A percentile compares a stretch with the other conserved stretches of the same genome.
Conservation (phyloP, 129 eudicot genomes). For the Mikania micrantha region DNA sequence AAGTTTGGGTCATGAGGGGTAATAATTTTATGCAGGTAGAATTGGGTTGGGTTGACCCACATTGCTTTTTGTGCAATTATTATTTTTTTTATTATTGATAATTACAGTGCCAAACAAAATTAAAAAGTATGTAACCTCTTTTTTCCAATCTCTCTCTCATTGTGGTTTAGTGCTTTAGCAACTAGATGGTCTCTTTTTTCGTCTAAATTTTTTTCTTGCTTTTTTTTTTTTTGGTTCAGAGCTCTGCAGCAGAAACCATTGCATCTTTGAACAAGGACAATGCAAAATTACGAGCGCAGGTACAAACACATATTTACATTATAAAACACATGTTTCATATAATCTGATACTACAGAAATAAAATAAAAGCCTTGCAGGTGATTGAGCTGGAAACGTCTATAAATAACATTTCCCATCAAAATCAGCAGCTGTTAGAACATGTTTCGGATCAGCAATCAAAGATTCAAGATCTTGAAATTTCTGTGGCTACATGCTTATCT, state of each 20-base stretch:
- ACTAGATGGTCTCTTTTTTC: background rate
- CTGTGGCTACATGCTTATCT: constrained; percentile 32
- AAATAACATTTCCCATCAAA: constrained; percentile 45
- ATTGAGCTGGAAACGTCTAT: constrained; percentile 51
- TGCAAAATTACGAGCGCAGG: constrained; percentile 55
- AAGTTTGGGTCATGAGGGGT: background rate
- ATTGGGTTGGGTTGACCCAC: background rate
- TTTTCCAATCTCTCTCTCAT: constrained; percentile 1
- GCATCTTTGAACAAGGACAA: constrained; percentile 42
- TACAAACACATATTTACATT: constrained; percentile 14
- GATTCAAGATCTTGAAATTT: constrained; percentile 42
- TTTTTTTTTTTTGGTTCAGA: constrained; percentile 33
- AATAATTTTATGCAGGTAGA: background rate
- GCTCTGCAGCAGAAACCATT: constrained; percentile 35
- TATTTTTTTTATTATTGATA: background rate
- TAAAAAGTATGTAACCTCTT: background rate
- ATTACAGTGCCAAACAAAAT: background rate
- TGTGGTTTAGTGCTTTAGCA: background rate
- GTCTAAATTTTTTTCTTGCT: too few species aligned
- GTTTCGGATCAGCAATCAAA: constrained; percentile 44
- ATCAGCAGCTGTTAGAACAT: constrained; percentile 43
- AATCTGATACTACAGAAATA: constrained; percentile 47
- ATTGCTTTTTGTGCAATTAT: background rate
- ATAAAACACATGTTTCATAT: constrained; percentile 16
- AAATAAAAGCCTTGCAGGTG: constrained; percentile 73